phyloP scores from a whole-genome alignment of 441 rosid genomes.

The Brassica hybrid region DNA sequence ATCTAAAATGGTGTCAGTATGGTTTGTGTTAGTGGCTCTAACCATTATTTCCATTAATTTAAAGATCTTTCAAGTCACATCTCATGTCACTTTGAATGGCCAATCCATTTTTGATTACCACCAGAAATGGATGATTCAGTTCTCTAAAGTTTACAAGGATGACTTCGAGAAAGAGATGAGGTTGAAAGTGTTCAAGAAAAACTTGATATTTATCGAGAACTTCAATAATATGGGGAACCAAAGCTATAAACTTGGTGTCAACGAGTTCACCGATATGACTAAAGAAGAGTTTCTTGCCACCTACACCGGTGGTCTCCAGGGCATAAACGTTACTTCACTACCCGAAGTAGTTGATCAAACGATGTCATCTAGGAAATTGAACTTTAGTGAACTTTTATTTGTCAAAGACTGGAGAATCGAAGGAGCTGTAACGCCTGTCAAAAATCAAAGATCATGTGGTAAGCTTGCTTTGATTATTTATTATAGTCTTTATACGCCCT shows the following conservation, averaged over 20 bases:
- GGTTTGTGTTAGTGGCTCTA: not conserved
- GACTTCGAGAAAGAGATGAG: constrained; percentile 48
- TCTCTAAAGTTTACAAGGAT: constrained; percentile 46
- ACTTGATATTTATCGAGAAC: constrained; percentile 40
- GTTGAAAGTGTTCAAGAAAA: constrained; percentile 44
- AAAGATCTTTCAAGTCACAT: constrained; percentile 34
- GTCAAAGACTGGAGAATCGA: constrained; percentile 49
- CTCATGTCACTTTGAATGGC: constrained; percentile 37
- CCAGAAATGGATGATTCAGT: constrained; percentile 50
- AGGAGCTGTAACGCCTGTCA: constrained; percentile 52
- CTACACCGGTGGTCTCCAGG: constrained; percentile 36
- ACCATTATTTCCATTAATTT: constrained; percentile 8
- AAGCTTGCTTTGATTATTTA: not conserved
- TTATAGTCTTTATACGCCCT: not conserved
- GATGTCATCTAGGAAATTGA: constrained; percentile 31
- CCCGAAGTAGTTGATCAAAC: not conserved
- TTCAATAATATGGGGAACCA: constrained; percentile 36
- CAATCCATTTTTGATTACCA: constrained; percentile 37
- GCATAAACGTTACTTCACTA: not conserved
- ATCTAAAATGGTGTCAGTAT: not conserved
- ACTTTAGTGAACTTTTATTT: constrained; percentile 15
- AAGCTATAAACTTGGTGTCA: constrained; percentile 45
- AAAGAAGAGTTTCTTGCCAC: constrained; percentile 44
- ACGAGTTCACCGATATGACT: constrained; percentile 46
- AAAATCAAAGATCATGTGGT: constrained; percentile 52